phyloP scores from a whole-genome alignment of 352 stramenopile species.

The Phytophthora megakarya region DNA sequence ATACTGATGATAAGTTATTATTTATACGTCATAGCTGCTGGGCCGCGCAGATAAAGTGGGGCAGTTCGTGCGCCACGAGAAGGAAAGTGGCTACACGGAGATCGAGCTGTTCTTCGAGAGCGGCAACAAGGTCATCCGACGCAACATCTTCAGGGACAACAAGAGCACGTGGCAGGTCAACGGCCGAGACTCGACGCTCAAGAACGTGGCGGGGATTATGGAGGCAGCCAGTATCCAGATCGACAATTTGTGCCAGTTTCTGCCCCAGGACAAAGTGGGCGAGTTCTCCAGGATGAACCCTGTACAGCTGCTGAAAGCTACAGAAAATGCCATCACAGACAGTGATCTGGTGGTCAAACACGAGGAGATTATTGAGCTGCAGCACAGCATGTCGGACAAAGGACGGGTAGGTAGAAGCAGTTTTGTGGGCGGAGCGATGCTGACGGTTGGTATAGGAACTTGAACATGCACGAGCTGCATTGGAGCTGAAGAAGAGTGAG shows the following conservation, averaged over 20 bases:
- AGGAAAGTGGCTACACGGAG: slow-evolving; percentile 86
- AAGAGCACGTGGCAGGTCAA: slow-evolving; percentile 85
- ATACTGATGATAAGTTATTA: neutral
- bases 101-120: slow-evolving; percentile 93
- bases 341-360: slow-evolving; percentile 75
- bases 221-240: slow-evolving; percentile 94
- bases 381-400: slow-evolving; percentile 76
- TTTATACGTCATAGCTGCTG: slow-evolving; percentile 63
- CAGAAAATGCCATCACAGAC: slow-evolving; percentile 75
- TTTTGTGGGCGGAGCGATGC: neutral
- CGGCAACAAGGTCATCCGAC: slow-evolving; percentile 85
- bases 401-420: slow-evolving; percentile 44
- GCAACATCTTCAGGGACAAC: slow-evolving; percentile 92
- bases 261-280: slow-evolving; percentile 97
- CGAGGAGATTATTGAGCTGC: slow-evolving; percentile 79
- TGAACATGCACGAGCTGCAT: slow-evolving; percentile 55
- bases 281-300: slow-evolving; percentile 91
- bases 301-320: slow-evolving; percentile 77
- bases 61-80: slow-evolving; percentile 90
- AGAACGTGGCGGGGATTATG: slow-evolving; percentile 81
- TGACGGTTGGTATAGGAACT: slow-evolving; percentile 51
- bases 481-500: slow-evolving; percentile 87
- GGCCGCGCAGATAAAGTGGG: slow-evolving; percentile 93
- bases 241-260: slow-evolving; percentile 98
- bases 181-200: slow-evolving; percentile 68